Evolutionary conservation across 2,329 filamentous ascomycete genomes (phyloP).

Genomic region (Aureobasidium melanogenum): DNA sequence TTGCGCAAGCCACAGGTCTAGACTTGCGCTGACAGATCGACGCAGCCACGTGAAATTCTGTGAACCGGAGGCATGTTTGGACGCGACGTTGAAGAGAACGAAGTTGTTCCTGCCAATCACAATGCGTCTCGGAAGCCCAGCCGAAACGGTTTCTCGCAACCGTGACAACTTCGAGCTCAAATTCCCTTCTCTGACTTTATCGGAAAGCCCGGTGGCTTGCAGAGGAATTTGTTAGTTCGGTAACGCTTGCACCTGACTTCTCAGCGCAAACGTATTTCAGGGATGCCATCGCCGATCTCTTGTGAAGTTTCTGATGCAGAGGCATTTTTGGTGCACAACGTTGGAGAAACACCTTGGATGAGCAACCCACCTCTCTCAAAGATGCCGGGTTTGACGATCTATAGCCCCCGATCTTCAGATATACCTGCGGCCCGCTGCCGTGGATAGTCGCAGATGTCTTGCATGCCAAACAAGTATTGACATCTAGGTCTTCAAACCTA

Average conservation of each 20-base stretch:
- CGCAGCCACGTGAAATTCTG: background rate
- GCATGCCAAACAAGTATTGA: background rate
- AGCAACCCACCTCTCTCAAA: background rate
- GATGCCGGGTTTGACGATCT: background rate
- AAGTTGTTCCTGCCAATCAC: background rate
- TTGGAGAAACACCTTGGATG: background rate
- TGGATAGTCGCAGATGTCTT: conserved; percentile 1
- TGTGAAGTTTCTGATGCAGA: background rate
- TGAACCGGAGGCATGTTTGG: background rate
- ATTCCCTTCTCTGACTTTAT: background rate
- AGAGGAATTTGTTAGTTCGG: background rate
- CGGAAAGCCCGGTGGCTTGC: conserved; percentile 1
- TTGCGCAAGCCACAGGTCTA: conserved; percentile 5
- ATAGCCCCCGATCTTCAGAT: background rate
- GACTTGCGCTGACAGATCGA: conserved; percentile 1
- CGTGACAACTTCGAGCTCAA: background rate
- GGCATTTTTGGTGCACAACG: background rate
- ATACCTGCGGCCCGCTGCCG: background rate
- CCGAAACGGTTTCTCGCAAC: background rate
- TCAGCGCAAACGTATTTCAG: background rate
- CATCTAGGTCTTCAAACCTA: background rate
- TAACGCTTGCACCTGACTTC: background rate
- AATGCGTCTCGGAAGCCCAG: background rate
- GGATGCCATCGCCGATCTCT: background rate
- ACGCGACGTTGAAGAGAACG: background rate